Evolutionary conservation across 1,139 yeast genomes (phyloP), one percentile per base, ranked within the genome.

Genomic region (Yamadazyma blattariae): DNA sequence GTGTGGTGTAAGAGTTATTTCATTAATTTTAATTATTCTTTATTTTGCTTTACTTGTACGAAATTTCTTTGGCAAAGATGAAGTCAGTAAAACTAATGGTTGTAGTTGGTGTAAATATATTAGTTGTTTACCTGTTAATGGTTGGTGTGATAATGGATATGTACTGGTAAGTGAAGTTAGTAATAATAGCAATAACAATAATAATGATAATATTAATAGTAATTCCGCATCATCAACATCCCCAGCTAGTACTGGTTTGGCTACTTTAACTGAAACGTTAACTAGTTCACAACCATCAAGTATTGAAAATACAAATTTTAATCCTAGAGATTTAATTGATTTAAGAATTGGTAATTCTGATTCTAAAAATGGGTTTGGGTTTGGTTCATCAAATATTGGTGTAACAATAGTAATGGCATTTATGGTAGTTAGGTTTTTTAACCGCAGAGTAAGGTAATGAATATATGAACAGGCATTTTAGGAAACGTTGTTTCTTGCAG

Each of bases 61-160:
- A 35, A 77, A 77, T 45, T 77, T 81, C 48, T 69, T 69, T 37
- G 69, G 72, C 28, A 66, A 64, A 7, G 63, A 70, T 3, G 67
- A 69, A 7, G 57, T 67, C 32, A 40, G 46, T 3, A 46, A 44
- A 31, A 44, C 44, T 25, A 52, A 48, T 25, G 44, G 45, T 19
- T 82, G 90, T 56, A 55, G 62, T 11, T 83, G 90, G 90, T 83
- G 90, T 61, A 80, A 80, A 54, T 82, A 82, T 51, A 66, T 83
- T 46, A 79, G 79, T 46, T 83, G 90, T 51, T 56, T 83, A 17
- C 90, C 90, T 0, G 84, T 82, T 8, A 70, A 77, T 41, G 81
- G 79, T 13, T 82, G 90, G 90, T 82, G 90, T 55, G 82, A 79
- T 33, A 56, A 61, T 30, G 87, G 87, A 5, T 63, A 71, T 34